phyloP scores from a whole-genome alignment of 306 rosid species.

The Castanospermum australe region DNA sequence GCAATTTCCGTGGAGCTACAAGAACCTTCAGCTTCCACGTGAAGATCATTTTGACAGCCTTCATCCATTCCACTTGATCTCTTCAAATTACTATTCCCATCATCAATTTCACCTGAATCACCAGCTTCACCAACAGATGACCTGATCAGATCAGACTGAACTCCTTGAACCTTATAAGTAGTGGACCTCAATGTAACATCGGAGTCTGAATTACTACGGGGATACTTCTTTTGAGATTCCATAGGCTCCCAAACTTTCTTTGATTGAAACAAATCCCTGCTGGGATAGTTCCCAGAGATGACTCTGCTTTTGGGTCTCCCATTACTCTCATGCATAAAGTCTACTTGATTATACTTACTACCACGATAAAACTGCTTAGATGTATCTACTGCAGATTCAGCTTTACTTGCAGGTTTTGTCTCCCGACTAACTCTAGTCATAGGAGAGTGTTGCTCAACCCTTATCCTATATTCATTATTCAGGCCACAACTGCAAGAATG shows the following conservation, averaged over 20 bases:
- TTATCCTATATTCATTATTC: slow-evolving; percentile 63
- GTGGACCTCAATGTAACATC: slow-evolving; percentile 57
- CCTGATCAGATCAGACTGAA: slow-evolving; percentile 45
- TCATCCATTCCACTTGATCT: slow-evolving; percentile 51
- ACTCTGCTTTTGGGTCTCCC: slow-evolving; percentile 74
- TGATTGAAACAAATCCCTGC: slow-evolving; percentile 63
- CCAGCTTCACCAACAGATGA: slow-evolving; percentile 49
- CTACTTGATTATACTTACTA: slow-evolving; percentile 58
- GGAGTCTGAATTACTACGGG: slow-evolving; percentile 68
- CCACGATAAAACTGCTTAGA: slow-evolving; percentile 71
- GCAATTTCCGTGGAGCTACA: slow-evolving; percentile 42
- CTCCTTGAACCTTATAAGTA: slow-evolving; percentile 41
- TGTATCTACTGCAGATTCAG: slow-evolving; percentile 60
- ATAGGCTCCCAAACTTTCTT: slow-evolving; percentile 95
- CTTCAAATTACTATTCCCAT: slow-evolving; percentile 45
- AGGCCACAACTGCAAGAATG: slow-evolving; percentile 79
- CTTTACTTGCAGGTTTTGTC: slow-evolving; percentile 50
- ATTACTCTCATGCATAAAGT: slow-evolving; percentile 57
- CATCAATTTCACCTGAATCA: slow-evolving; percentile 45
- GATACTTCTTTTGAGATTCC: slow-evolving; percentile 76
- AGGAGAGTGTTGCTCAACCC: slow-evolving; percentile 64
- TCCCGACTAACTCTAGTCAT: slow-evolving; percentile 55
- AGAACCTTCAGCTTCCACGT: slow-evolving; percentile 41
- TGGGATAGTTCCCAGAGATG: slow-evolving; percentile 48
- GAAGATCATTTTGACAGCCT: slow-evolving; percentile 41